Conservation (phyloP, 768 basidiomycete species). For the Lactarius psammicola region DNA sequence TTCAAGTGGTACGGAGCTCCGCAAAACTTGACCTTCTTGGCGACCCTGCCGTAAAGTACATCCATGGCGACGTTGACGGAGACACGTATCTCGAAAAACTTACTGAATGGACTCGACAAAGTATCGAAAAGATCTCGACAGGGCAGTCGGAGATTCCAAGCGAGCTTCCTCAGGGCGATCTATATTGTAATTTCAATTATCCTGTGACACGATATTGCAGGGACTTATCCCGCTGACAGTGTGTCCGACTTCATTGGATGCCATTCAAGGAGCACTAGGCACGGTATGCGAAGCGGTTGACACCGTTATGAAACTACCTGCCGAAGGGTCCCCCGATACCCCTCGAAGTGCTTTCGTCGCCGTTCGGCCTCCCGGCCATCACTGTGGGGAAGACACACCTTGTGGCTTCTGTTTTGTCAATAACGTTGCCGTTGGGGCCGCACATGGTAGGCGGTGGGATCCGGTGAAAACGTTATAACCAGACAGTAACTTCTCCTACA, state of each 20-base stretch:
- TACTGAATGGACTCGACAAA: conserved; percentile 56
- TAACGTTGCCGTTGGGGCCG: conserved; percentile 87
- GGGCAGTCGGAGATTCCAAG: conserved; percentile 76
- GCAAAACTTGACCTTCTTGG: conserved; percentile 55
- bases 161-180: conserved; percentile 69
- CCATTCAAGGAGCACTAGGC: conserved; percentile 78
- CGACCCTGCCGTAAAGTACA: conserved; percentile 64
- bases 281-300: conserved; percentile 91
- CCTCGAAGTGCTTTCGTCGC: conserved; percentile 66
- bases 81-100: conserved; percentile 68
- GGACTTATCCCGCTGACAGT: conserved; percentile 45
- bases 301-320: conserved; percentile 41
- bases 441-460: conserved; percentile 62
- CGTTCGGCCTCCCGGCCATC: conserved; percentile 90
- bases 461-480: not conserved
- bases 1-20: conserved; percentile 52
- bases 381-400: conserved; percentile 87
- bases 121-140: conserved; percentile 55
- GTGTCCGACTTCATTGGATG: conserved; percentile 70
- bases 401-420: conserved; percentile 96
- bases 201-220: not conserved
- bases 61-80: conserved; percentile 68
- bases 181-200: conserved; percentile 61
- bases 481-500: conserved; percentile 35
- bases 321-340: conserved; percentile 5